phyloP scores from a whole-genome alignment of 139 green algal species.

The Eudorina sp. region DNA sequence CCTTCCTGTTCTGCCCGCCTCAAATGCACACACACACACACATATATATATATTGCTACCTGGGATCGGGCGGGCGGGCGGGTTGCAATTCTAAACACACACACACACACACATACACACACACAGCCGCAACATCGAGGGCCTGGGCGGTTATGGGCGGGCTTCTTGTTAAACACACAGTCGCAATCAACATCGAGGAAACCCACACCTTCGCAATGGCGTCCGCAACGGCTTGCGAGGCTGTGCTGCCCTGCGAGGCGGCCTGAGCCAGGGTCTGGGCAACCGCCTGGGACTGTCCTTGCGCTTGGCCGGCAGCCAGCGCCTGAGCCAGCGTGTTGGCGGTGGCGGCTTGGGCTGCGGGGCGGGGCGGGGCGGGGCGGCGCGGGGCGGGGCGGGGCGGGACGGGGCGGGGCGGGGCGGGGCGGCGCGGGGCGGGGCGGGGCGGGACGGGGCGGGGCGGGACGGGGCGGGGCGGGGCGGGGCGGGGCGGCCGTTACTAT shows the following conservation, averaged over 20 bases:
- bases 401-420: not conserved
- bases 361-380: not conserved
- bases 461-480: too few relatives aligned
- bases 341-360: constrained; percentile 14
- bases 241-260: constrained; percentile 12
- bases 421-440: not conserved
- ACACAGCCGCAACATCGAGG: too few relatives aligned
- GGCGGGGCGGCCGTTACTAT: too few relatives aligned
- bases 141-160: too few relatives aligned
- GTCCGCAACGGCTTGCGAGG: constrained; percentile 28
- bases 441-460: not conserved
- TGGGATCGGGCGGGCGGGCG: too few relatives aligned
- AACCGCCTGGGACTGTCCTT: constrained; percentile 29
- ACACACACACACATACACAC: too few relatives aligned
- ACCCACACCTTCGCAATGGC: constrained; percentile 32
- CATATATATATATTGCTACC: too few relatives aligned
- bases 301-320: constrained; percentile 23
- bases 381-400: not conserved
- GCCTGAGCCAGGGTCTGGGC: constrained; percentile 45
- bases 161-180: too few relatives aligned
- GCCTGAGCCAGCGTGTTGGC: constrained; percentile 33
- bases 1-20: too few relatives aligned
- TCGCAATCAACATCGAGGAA: too few relatives aligned
- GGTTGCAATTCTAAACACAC: too few relatives aligned
- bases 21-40: too few relatives aligned